Evolutionary conservation across 257 asterid species (phyloP), one percentile per base, ranked within the genome.

Genomic region (Buddleja alternifolia): DNA sequence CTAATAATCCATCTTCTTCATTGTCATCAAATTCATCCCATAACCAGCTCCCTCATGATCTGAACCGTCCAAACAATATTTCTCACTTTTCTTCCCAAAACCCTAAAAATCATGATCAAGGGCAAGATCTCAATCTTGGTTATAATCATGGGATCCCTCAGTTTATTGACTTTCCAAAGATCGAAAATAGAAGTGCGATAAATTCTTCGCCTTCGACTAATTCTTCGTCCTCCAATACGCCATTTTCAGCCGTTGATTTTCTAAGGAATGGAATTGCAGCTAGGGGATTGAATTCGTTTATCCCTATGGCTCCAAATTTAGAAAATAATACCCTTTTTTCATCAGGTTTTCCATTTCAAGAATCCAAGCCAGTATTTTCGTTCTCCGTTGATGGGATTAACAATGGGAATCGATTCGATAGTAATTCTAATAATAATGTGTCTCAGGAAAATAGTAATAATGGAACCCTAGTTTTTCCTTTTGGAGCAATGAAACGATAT

Each of bases 41-140:
- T 20, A 81, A 74, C 11, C 57, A 73, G 12, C 85, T 82, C n/a
- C n/a, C n/a, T n/a, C n/a, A n/a, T 23, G 81, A 84, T 70, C 77
- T 77, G 34, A 85, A 79, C 82, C 88, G 88, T 65, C 70, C 84
- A 3, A 73, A n/a, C n/a, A n/a, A 39, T 50, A 59, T 68, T 9
- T 62, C 79, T 55, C 78, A 73, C 0, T 78, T 80, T 48, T 24
- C 83, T 10, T 62, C 71, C 23, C 76, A 50, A 76, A 80, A 78
- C 86, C 80, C 85, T 76, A 74, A 69, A 71, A 46, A 68, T 71
- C 81, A 77, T 51, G 74, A 73, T 14, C 76, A 72, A 25, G 82
- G 81, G 19, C 95, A 83, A 25, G 92, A 85, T 77, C 96, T 89
- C 23, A 86, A 78, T 74, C 89, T 85, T 0, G 82, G 83, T 37